Base-by-base conservation (phyloP, 2,329 filamentous ascomycete genomes). In the Aspergillus sp. region DNA sequence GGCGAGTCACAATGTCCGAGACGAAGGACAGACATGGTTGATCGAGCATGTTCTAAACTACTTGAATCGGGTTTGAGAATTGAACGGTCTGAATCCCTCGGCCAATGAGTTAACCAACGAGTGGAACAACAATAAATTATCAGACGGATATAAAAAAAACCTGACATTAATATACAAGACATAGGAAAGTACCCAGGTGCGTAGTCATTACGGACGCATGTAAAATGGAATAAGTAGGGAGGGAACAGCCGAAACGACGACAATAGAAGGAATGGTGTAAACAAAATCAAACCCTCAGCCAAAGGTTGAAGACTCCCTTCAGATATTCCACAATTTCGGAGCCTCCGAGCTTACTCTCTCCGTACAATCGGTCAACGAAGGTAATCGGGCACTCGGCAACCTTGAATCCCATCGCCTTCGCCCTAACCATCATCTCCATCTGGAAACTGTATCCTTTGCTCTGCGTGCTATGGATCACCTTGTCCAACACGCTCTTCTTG, bases 361-460 rank as follows among this genome's bases (percentile, higher is more conserved):
- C 95, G 73, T 96, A 99, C 47, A 99, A 77, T 57, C 95, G 87
- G 76, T 99, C 96, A 41, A 98, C 95, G 75, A 99, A 99, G 23
- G 86, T 90, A 66, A 99, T 99, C 12, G 95, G 95, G 60, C 96
- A 93, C 82, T 99, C 95, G 15, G 90, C 91, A 33, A 99, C 93
- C 39, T 88, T 90, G 80, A 86, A 96, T 1, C 95, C 93, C 90
- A 97, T 93, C 15, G 90, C 90, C 85, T 97, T 97, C 35, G 95
- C 95, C 61, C 93, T 84, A 8, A 98, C 93, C 88, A 97, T 98
- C 87, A 99, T 90, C 83, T 97, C 93, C 95, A 99, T 99, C 86
- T 99, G 95, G 83, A 99, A 99, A 41, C 90, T 93, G 76, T 98
- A 99, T 3, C 95, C 95, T 80, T 98, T 96, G 74, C 91, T 95